Evolutionary conservation across 768 basidiomycete genomes (phyloP).

Genomic region (Suillus occidentalis): DNA sequence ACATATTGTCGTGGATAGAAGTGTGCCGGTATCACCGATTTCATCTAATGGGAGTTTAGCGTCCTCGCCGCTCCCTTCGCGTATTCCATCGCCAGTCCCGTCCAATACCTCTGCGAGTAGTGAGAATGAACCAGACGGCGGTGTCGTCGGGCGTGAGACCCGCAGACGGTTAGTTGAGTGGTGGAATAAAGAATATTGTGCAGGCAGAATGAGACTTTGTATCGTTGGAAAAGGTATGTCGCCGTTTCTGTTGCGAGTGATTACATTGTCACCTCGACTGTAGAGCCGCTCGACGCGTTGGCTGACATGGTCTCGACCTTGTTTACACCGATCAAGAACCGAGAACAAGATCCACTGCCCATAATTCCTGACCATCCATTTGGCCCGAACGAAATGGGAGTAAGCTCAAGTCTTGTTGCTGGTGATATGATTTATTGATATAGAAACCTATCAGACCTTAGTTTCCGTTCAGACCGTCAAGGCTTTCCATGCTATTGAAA

Average conservation of each 20-base stretch:
- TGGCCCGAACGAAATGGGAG: slow-evolving; percentile 68
- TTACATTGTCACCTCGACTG: slow-evolving; percentile 6
- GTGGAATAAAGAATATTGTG: slow-evolving; percentile 83
- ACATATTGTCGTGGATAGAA: slow-evolving; percentile 18
- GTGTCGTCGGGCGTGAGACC: slow-evolving; percentile 75
- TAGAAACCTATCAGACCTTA: slow-evolving; percentile 52
- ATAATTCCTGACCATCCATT: slow-evolving; percentile 74
- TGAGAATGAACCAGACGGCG: slow-evolving; percentile 72
- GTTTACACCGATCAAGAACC: slow-evolving; percentile 74
- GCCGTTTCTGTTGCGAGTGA: neutral
- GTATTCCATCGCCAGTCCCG: slow-evolving; percentile 57
- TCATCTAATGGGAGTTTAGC: slow-evolving; percentile 23
- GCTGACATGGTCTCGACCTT: slow-evolving; percentile 57
- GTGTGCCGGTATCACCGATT: neutral
- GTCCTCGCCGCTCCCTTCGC: slow-evolving; percentile 51
- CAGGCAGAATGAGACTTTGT: slow-evolving; percentile 78
- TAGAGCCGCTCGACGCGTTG: slow-evolving; percentile 77
- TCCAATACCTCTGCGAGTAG: slow-evolving; percentile 53
- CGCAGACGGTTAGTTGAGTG: slow-evolving; percentile 79
- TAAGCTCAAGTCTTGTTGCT: slow-evolving; percentile 38
- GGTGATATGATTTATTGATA: slow-evolving; percentile 11
- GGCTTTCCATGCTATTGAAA: slow-evolving; percentile 80
- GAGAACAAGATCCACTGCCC: slow-evolving; percentile 57
- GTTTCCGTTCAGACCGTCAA: slow-evolving; percentile 89
- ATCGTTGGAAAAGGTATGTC: slow-evolving; percentile 73